Conservation (phyloP, 1,284 basidiomycete genomes). For the Schizopora paradoxa region DNA sequence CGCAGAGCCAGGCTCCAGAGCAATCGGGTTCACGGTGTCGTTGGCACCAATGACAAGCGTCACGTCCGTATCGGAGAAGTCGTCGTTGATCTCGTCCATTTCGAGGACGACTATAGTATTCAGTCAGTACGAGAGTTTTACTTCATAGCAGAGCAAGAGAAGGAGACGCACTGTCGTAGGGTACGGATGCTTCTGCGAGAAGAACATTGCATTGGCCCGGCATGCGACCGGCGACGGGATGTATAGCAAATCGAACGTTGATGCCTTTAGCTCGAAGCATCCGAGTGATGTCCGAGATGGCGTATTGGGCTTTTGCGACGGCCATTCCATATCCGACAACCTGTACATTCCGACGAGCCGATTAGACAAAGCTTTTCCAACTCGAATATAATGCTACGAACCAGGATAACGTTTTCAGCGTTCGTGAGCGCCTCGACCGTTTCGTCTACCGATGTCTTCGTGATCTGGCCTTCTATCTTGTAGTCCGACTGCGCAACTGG, state of each 20-base stretch:
- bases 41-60: conserved; percentile 86
- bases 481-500: conserved; percentile 50
- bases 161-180: conserved; percentile 66
- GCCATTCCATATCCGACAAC: conserved; percentile 89
- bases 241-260: conserved; percentile 54
- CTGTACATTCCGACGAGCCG: conserved; percentile 31
- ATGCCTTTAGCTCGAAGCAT: conserved; percentile 67
- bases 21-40: conserved; percentile 86
- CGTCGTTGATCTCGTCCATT: conserved; percentile 91
- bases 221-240: conserved; percentile 57
- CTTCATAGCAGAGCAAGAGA: neutral
- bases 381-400: conserved; percentile 26
- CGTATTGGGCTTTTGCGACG: conserved; percentile 83
- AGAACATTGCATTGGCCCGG: conserved; percentile 85
- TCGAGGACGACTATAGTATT: conserved; percentile 64
- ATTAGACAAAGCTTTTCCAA: neutral
- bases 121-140: neutral
- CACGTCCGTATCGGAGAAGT: conserved; percentile 79
- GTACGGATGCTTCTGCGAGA: conserved; percentile 81
- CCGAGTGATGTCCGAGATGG: conserved; percentile 75
- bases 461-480: conserved; percentile 77
- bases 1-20: conserved; percentile 76
- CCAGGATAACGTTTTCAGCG: conserved; percentile 80
- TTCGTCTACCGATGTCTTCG: conserved; percentile 72
- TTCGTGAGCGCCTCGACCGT: conserved; percentile 70